phyloP scores from a whole-genome alignment of 1,284 basidiomycete genomes.

The Apiotrichum montevideense region DNA sequence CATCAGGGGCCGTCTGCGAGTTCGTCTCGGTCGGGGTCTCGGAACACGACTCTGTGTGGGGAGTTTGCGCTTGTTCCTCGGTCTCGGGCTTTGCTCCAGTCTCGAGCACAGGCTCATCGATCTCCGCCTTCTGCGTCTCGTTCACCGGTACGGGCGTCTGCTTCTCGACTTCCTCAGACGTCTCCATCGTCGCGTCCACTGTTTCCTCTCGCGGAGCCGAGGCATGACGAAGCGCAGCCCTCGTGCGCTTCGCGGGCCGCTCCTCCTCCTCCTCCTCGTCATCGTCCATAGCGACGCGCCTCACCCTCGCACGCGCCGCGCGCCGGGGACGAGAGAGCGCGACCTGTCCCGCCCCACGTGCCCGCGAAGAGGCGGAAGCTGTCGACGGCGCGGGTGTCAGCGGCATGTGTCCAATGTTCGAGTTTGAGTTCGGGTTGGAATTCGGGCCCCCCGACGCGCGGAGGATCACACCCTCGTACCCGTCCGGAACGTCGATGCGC shows the following conservation, averaged over 20 bases:
- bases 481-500: slow-evolving; percentile 26
- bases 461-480: slow-evolving; percentile 32
- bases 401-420: no score
- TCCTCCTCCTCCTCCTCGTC: slow-evolving; percentile 28
- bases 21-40: background rate
- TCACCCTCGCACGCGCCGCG: slow-evolving; percentile 2
- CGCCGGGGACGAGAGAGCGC: slow-evolving; percentile 28
- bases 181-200: no score
- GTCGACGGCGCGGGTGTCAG: background rate
- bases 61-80: no score
- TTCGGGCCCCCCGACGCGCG: background rate
- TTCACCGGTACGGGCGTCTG: background rate
- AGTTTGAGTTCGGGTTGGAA: background rate
- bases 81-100: no score
- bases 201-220: no score
- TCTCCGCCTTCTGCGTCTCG: background rate
- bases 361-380: background rate
- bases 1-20: slow-evolving; percentile 17
- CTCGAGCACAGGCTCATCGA: background rate
- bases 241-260: background rate
- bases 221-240: no score
- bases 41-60: background rate
- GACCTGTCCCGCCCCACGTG: slow-evolving; percentile 34
- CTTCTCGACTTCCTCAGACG: background rate
- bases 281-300: slow-evolving; percentile 30